A percentile compares a stretch with the other conserved stretches of the same genome.
Evolutionary conservation across 2,329 filamentous ascomycete species (phyloP).

Genomic region (Teratosphaeria zuluensis): DNA sequence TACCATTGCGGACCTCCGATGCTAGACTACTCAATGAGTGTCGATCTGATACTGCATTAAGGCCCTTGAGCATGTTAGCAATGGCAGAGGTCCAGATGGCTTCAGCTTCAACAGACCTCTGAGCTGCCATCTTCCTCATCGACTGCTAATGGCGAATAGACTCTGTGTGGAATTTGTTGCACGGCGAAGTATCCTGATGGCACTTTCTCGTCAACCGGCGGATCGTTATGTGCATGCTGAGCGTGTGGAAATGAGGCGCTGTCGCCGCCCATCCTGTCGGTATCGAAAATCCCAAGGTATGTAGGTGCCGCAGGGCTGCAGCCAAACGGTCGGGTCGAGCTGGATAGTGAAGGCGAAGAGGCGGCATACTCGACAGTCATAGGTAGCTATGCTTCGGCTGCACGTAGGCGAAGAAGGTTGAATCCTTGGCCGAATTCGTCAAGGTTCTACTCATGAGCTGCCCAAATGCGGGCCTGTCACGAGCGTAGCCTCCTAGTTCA

Average conservation of each 20-base stretch:
- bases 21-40: not conserved
- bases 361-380: not conserved
- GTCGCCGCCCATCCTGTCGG: not conserved
- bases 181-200: not conserved
- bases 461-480: not conserved
- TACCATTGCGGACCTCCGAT: not conserved
- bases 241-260: not conserved
- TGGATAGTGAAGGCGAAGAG: not conserved
- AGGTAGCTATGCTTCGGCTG: too few species aligned
- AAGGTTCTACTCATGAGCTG: not conserved
- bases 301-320: not conserved
- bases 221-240: not conserved
- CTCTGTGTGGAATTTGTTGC: not conserved
- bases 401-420: not conserved
- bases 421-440: not conserved
- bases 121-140: not conserved
- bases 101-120: not conserved
- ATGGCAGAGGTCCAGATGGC: not conserved
- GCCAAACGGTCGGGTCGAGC: not conserved
- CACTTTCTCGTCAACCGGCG: not conserved
- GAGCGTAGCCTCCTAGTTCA: not conserved
- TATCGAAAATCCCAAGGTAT: not conserved
- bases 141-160: not conserved
- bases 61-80: not conserved
- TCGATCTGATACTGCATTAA: not conserved